These are phyloP conservation scores for Nepenthes mirabilis DNA, from an alignment of 148 eudicot genomes.

Conservation along the genomic window DNA sequence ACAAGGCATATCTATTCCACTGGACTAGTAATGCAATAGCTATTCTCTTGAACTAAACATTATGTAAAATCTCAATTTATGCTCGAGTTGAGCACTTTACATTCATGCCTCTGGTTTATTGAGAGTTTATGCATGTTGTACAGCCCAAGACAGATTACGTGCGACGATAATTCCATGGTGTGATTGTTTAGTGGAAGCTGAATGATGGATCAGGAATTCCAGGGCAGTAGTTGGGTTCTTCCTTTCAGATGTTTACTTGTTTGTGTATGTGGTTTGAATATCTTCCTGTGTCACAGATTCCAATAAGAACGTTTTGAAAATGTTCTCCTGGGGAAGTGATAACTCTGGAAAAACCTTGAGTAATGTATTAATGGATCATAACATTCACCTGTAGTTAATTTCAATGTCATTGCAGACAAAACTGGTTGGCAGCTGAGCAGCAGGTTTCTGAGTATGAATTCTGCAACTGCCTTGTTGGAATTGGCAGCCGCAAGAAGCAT, in stretches of 20 bases:
- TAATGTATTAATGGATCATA: neutral
- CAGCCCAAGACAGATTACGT: conserved; percentile 44
- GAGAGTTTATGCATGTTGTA: conserved; percentile 67
- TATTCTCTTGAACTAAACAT: too few species aligned
- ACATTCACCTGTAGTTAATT: neutral
- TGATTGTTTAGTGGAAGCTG: conserved; percentile 55
- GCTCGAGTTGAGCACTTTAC: neutral
- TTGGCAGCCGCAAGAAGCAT: conserved; percentile 55
- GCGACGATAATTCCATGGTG: conserved; percentile 78
- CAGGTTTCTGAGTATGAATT: conserved; percentile 85
- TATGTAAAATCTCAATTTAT: conserved; percentile 6
- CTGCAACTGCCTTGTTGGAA: conserved; percentile 86
- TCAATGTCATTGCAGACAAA: conserved; percentile 90
- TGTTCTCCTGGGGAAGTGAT: too few species aligned
- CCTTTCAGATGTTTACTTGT: conserved; percentile 1
- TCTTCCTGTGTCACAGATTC: too few species aligned
- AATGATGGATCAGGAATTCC: conserved; percentile 51
- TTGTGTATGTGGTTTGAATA: neutral
- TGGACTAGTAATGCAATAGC: too few species aligned
- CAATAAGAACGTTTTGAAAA: too few species aligned
- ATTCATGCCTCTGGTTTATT: conserved; percentile 9
- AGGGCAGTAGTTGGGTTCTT: conserved; percentile 39
- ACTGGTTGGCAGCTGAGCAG: conserved; percentile 90
- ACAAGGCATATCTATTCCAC: too few species aligned
- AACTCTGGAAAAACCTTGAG: too few species aligned